Evolutionary conservation across 2,329 filamentous ascomycete species (phyloP).

Genomic region (Xylaria sp.): DNA sequence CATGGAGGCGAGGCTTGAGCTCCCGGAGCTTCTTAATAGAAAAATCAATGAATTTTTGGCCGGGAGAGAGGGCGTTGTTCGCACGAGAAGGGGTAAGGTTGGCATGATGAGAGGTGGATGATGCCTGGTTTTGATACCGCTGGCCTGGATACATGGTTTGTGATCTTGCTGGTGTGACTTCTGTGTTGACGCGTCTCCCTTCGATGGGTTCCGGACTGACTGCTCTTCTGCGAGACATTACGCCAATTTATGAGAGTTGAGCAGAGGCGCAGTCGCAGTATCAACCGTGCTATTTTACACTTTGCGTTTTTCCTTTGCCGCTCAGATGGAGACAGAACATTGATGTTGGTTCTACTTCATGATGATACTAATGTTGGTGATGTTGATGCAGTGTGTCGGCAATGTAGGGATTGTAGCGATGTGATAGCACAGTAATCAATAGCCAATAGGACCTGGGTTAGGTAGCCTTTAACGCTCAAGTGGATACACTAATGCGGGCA

Average conservation of each 20-base stretch:
- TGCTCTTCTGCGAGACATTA: neutral
- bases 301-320: neutral
- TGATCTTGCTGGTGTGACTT: neutral
- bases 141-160: neutral
- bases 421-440: too few relatives aligned
- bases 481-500: too few relatives aligned
- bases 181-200: neutral
- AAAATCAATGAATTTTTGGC: neutral
- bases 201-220: neutral
- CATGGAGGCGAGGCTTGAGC: too few relatives aligned
- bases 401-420: neutral
- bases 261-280: too few relatives aligned
- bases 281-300: too few relatives aligned
- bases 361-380: neutral
- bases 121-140: neutral
- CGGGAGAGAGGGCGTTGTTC: neutral
- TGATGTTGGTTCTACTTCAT: neutral
- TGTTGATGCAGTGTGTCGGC: neutral
- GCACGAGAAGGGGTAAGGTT: neutral
- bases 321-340: neutral
- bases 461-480: too few relatives aligned
- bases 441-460: too few relatives aligned
- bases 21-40: neutral
- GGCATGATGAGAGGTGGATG: neutral
- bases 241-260: neutral